Evolutionary conservation across 2,329 filamentous ascomycete species (phyloP), one percentile per base, ranked within the genome.

Genomic region (Aureobasidium sp.): DNA sequence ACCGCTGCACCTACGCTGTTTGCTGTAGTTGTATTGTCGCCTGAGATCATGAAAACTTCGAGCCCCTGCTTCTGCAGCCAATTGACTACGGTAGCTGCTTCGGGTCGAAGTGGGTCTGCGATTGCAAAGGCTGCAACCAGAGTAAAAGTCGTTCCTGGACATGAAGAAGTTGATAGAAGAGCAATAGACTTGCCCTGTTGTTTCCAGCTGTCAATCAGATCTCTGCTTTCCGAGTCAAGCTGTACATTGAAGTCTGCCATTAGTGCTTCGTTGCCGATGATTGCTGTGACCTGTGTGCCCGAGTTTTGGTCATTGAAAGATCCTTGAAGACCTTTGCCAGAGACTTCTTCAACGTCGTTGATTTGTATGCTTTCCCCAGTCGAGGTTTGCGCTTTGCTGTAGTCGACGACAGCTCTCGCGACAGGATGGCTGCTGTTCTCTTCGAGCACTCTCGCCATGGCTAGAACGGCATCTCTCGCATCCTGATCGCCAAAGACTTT

Each of bases 21-120:
- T 2, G 92, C 92, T 0, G 92, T 97, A n/a, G 79, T 86, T n/a
- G 80, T 77, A 70, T 96, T 96, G 77, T 97, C 92, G 34, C 92
- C 92, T 0, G 91, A 95, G 41, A 96, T 86, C 90, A 97, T 95
- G 85, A 88, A 96, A 4, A 96, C 88, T 36, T 86, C 83, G 51
- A 89, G 86, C 24, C 87, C 85, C 17, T 83, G 82, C 5, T 81
- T 74, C 47, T 84, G 82, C 0, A 96, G 83, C 1, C 85, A 8
- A 77, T 70, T 1, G 77, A 74, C 62, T 20, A 68, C 63, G 13
- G 61, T 61, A 13, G 46, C 39, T 0, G 91, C 86, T 74, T 95
- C 90, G 0, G 84, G 82, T 2, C 92, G 87, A 65, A 96, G 83
- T 1, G 90, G 86, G 67, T 97, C 92, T 0, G 92, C 87, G 53